Evolutionary conservation across 192 early-diverging fungal genomes (phyloP).

Genomic region (Rhizophagus prolifer): DNA sequence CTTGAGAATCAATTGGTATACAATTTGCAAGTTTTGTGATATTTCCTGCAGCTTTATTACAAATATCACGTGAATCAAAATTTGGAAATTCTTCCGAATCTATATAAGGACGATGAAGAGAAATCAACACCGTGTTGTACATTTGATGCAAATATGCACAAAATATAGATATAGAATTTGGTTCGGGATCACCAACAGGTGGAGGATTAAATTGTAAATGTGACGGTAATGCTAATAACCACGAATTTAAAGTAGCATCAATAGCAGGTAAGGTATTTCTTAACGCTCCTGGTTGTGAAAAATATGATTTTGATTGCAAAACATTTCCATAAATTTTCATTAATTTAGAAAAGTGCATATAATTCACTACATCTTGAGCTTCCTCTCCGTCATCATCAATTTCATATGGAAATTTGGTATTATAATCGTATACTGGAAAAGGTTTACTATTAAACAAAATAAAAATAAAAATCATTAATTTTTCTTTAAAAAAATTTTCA

Average conservation of each 20-base stretch:
- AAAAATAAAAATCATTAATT: neutral
- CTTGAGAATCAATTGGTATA: constrained; percentile 35
- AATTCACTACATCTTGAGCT: constrained; percentile 27
- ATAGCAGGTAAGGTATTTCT: constrained; percentile 34
- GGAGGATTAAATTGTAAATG: constrained; percentile 38
- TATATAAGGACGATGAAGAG: constrained; percentile 53
- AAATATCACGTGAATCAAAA: constrained; percentile 39
- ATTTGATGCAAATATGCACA: constrained; percentile 23
- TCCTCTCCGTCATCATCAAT: constrained; percentile 28
- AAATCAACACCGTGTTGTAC: constrained; percentile 45
- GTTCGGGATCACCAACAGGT: neutral
- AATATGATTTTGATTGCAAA: constrained; percentile 37
- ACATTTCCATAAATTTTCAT: constrained; percentile 47
- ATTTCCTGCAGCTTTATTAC: constrained; percentile 35
- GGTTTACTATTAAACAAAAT: constrained; percentile 7
- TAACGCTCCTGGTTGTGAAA: constrained; percentile 30
- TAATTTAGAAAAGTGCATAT: constrained; percentile 36
- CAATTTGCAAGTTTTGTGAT: constrained; percentile 40
- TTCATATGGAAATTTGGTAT: constrained; percentile 40
- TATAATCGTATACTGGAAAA: constrained; percentile 35
- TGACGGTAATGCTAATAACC: constrained; percentile 35
- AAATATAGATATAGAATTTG: neutral
- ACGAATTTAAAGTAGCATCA: constrained; percentile 29
- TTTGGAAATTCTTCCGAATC: constrained; percentile 37
- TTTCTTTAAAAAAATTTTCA: constrained; percentile 23